Evolutionary conservation across 495 filamentous ascomycete genomes (phyloP).

Genomic region (Xylaria scruposa): DNA sequence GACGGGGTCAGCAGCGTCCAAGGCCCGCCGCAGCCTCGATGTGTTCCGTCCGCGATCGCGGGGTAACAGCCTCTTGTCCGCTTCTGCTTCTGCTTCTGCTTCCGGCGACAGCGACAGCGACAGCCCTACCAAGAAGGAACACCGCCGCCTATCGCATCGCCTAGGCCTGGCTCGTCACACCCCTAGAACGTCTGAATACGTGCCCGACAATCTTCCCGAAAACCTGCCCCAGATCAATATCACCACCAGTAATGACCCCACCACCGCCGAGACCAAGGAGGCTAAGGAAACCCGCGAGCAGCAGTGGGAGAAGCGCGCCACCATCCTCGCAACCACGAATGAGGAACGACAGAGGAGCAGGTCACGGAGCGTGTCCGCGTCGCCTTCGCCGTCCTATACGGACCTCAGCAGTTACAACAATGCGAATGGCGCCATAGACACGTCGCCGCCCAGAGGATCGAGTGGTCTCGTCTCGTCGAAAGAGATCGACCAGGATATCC

Average conservation of each 20-base stretch:
- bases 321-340: constrained; percentile 77
- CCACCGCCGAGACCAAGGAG: constrained; percentile 49
- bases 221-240: constrained; percentile 78
- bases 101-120: constrained; percentile 46
- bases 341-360: constrained; percentile 52
- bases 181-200: constrained; percentile 70
- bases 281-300: constrained; percentile 56
- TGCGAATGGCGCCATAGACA: neutral
- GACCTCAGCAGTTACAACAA: neutral
- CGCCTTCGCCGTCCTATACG: constrained; percentile 33
- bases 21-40: constrained; percentile 42
- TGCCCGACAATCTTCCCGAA: constrained; percentile 80
- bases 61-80: constrained; percentile 55
- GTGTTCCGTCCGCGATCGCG: constrained; percentile 49
- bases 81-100: constrained; percentile 35
- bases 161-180: constrained; percentile 68
- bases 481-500: constrained; percentile 77
- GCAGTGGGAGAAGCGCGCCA: constrained; percentile 89
- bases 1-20: constrained; percentile 30
- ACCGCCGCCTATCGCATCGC: constrained; percentile 68
- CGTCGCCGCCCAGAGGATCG: constrained; percentile 27
- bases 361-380: constrained; percentile 35
- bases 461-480: constrained; percentile 52
- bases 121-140: constrained; percentile 36
- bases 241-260: constrained; percentile 38